Evolutionary conservation across 2,329 filamentous ascomycete species (phyloP).

Genomic region (Exophiala alcalophila): DNA sequence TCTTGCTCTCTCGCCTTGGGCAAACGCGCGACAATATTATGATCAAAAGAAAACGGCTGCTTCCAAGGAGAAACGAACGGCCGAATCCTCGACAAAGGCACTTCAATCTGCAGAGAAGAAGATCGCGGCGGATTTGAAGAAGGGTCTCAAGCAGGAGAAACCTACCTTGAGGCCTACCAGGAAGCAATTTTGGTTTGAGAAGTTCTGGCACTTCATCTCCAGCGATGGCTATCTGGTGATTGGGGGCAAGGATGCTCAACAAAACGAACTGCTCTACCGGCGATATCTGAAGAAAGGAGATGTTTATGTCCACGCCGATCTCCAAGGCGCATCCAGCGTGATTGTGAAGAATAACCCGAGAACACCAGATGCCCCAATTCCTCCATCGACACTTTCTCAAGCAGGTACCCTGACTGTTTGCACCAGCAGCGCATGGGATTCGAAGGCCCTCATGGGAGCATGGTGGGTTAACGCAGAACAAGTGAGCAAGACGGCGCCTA

Average conservation of each 20-base stretch:
- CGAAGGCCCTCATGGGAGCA: conserved; percentile 89
- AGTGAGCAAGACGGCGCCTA: conserved; percentile 77
- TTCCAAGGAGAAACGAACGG: conserved; percentile 81
- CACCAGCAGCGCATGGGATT: conserved; percentile 89
- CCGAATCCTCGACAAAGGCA: conserved; percentile 75
- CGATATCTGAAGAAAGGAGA: conserved; percentile 84
- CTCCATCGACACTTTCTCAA: conserved; percentile 85
- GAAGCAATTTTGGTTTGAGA: conserved; percentile 91
- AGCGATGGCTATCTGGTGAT: conserved; percentile 93
- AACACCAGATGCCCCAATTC: conserved; percentile 78
- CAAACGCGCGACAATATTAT: conserved; percentile 88
- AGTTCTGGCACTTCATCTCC: conserved; percentile 92
- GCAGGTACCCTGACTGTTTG: conserved; percentile 82
- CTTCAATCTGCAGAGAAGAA: conserved; percentile 89
- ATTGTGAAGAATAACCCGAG: conserved; percentile 84
- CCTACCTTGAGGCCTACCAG: conserved; percentile 78
- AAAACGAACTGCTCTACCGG: conserved; percentile 89
- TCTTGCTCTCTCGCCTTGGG: conserved; percentile 76
- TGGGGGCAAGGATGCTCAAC: conserved; percentile 80
- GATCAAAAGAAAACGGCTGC: conserved; percentile 81
- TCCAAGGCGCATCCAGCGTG: conserved; percentile 78
- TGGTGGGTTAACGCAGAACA: conserved; percentile 94
- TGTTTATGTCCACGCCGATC: conserved; percentile 84
- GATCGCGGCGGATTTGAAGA: conserved; percentile 79
- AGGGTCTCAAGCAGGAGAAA: conserved; percentile 87